phyloP scores from a whole-genome alignment of 2,329 filamentous ascomycete genomes.

The Penicillium brasilianum region DNA sequence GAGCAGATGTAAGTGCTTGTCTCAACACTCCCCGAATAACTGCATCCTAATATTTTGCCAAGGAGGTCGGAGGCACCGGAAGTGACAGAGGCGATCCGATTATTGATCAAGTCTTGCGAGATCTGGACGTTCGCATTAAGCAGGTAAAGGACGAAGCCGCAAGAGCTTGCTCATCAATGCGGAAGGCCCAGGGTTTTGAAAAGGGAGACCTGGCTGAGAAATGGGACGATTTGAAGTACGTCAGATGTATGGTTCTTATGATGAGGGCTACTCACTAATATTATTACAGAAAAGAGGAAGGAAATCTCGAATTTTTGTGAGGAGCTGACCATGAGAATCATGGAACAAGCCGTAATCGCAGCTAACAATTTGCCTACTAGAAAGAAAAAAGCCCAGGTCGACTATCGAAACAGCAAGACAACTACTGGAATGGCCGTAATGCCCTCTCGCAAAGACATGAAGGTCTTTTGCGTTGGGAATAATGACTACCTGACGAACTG shows the following conservation, averaged over 20 bases:
- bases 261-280: not conserved
- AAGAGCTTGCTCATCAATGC: not conserved
- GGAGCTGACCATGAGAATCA: not conserved
- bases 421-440: not conserved
- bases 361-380: slow-evolving; percentile 2
- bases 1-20: slow-evolving; percentile 19
- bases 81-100: not conserved
- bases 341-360: not conserved
- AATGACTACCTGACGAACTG: slow-evolving; percentile 21
- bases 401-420: slow-evolving; percentile 3
- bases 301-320: not conserved
- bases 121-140: not conserved
- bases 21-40: not conserved
- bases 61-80: not conserved
- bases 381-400: not conserved
- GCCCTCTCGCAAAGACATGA: not conserved
- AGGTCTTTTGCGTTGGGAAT: slow-evolving; percentile 32
- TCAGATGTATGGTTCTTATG: not conserved
- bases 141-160: not conserved
- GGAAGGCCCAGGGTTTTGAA: not conserved
- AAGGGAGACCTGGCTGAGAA: not conserved
- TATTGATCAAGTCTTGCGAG: not conserved
- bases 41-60: not conserved
- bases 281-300: not conserved
- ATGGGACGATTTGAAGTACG: not conserved